Evolutionary conservation across 352 stramenopile species (phyloP).

Genomic region (Phytophthora capsici): DNA sequence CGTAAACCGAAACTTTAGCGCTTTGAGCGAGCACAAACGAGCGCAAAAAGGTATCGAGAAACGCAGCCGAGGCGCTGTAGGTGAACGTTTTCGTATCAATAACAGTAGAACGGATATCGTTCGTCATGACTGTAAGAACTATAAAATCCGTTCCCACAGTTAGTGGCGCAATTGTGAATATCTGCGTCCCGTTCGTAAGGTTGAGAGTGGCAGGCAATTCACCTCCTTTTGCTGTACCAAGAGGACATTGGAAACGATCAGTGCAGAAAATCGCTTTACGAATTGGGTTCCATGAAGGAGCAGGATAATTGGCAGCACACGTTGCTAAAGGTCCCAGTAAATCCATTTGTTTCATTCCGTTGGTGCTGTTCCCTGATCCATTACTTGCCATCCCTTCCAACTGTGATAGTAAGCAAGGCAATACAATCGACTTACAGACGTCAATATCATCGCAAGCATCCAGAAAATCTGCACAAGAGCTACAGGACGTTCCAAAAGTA

Average conservation of each 20-base stretch:
- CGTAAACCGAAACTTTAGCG: slow-evolving; percentile 3
- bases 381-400: not conserved
- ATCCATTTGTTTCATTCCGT: slow-evolving; percentile 6
- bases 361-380: not conserved
- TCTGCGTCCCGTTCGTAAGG: slow-evolving; percentile 17
- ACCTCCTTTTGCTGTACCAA: slow-evolving; percentile 1
- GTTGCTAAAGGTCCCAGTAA: slow-evolving; percentile 10
- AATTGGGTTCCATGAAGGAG: slow-evolving; percentile 13
- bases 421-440: slow-evolving; percentile 6
- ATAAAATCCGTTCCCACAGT: slow-evolving; percentile 14
- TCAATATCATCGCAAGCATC: slow-evolving; percentile 16
- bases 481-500: slow-evolving; percentile 8
- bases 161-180: slow-evolving; percentile 2
- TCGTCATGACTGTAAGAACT: slow-evolving; percentile 13
- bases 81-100: slow-evolving; percentile 1
- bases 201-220: not conserved
- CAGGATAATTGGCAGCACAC: slow-evolving; percentile 5
- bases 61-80: slow-evolving; percentile 22
- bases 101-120: slow-evolving; percentile 1
- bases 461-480: slow-evolving; percentile 10
- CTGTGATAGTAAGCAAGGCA: slow-evolving; percentile 23
- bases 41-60: slow-evolving; percentile 13
- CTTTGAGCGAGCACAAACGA: slow-evolving; percentile 20
- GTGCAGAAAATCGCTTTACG: slow-evolving; percentile 16
- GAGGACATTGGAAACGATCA: not conserved